A percentile compares a stretch with the other conserved stretches of the same genome.
These are phyloP conservation scores for Boletus subparvulus DNA, from an alignment of 768 basidiomycete genomes.

Conservation along the genomic window DNA sequence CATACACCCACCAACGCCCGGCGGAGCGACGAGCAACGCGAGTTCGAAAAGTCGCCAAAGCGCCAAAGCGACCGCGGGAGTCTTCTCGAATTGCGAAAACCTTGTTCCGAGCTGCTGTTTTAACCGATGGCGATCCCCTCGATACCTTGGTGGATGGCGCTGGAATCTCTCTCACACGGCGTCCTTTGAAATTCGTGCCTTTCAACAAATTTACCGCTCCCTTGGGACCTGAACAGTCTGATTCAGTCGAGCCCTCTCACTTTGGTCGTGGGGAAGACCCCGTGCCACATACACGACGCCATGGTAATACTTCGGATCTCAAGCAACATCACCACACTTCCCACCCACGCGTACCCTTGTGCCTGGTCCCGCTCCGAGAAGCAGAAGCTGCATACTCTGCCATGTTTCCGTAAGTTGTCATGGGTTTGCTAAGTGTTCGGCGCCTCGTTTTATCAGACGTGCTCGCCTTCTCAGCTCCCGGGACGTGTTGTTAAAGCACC, in stretches of 20 bases:
- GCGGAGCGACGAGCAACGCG: not conserved
- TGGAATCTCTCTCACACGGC: constrained; percentile 14
- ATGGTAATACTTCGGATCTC: not conserved
- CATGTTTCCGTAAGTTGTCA: constrained; percentile 27
- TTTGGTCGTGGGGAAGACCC: not conserved
- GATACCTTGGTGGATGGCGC: constrained; percentile 12
- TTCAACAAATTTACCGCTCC: constrained; percentile 20
- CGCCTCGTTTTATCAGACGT: constrained; percentile 4
- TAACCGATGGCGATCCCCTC: constrained; percentile 26
- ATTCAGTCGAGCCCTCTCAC: not conserved
- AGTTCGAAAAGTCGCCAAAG: not conserved
- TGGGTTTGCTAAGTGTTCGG: not conserved
- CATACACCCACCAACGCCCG: constrained; percentile 19
- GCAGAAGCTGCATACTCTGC: constrained; percentile 28
- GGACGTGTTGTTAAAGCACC: not conserved
- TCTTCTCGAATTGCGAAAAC: constrained; percentile 8
- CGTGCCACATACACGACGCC: not conserved
- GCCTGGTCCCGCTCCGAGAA: constrained; percentile 26
- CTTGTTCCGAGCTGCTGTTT: constrained; percentile 29
- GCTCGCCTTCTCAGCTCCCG: constrained; percentile 2
- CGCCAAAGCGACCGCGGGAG: not conserved
- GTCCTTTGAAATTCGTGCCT: constrained; percentile 30
- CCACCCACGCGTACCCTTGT: constrained; percentile 18
- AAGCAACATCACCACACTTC: constrained; percentile 2
- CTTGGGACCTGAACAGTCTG: not conserved